A percentile compares a stretch with the other conserved stretches of the same genome.
These are phyloP conservation scores for Xylaria longipes DNA, from an alignment of 495 filamentous ascomycete genomes.

Conservation along the genomic window DNA sequence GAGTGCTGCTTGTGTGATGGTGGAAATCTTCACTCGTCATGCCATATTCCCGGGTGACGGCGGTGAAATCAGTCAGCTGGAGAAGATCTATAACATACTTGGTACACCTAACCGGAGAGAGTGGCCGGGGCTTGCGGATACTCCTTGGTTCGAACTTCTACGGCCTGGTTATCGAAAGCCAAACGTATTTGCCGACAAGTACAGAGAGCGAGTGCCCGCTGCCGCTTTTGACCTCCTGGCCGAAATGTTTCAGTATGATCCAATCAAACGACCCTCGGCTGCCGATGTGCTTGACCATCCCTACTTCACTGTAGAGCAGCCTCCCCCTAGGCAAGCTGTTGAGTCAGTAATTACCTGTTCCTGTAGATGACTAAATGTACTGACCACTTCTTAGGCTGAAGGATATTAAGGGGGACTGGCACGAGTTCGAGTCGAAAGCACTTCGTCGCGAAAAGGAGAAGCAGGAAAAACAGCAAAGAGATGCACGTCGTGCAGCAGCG, in stretches of 20 bases:
- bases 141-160: conserved; percentile 95
- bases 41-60: conserved; percentile 97
- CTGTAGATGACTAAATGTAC: not conserved
- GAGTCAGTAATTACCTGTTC: conserved; percentile 67
- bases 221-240: conserved; percentile 83
- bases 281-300: conserved; percentile 85
- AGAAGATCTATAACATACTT: conserved; percentile 92
- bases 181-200: conserved; percentile 85
- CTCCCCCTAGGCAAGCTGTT: conserved; percentile 74
- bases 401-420: conserved; percentile 93
- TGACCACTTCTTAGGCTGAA: conserved; percentile 64
- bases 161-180: conserved; percentile 73
- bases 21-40: conserved; percentile 94
- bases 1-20: conserved; percentile 95
- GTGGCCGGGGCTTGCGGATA: conserved; percentile 87
- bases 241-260: conserved; percentile 87
- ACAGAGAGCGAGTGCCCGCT: conserved; percentile 72
- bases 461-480: conserved; percentile 76
- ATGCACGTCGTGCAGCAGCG: conserved; percentile 66
- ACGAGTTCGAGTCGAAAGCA: conserved; percentile 98
- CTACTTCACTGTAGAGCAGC: conserved; percentile 88
- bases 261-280: conserved; percentile 81
- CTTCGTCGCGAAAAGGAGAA: conserved; percentile 88
- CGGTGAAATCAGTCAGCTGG: conserved; percentile 91
- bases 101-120: conserved; percentile 84